Base-by-base conservation (phyloP, 2,329 filamentous ascomycete species). In the Xylariaceae sp. region DNA sequence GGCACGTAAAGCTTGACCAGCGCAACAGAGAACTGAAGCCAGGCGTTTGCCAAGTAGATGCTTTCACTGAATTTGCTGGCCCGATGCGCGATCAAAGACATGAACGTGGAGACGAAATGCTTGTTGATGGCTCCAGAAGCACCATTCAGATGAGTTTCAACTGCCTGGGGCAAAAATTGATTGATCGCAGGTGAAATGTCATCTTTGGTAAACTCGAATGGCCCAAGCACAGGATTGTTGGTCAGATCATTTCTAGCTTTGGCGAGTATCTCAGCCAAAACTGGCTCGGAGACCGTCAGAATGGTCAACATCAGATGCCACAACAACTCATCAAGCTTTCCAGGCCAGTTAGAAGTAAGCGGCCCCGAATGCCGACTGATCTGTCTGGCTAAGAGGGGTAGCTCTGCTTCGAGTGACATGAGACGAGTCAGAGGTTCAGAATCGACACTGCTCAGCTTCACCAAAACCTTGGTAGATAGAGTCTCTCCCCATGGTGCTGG, bases 1-100 rank as follows among this genome's bases (percentile, higher is more conserved):
- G 95, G 92, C 2, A 97, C 86, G 69, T 93, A 97, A 2, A 97
- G 79, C 62, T 83, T 83, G 52, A 97, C 78, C 45, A 88, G 84
- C 13, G 87, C 87, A 17, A 92, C 74, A 1, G 90, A 88, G 61
- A 96, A 86, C 54, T 88, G 80, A 34, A 92, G 80, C 85, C 92
- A 94, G 4, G 89, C 87, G 18, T 88, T 74, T 17, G 84, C 81
- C 17, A 79, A 75, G 54, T 74, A 72, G 1, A 68, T 65, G 13
- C 67, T 65, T 53, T 71, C 66, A 3, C 55, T 56, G 6, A 50
- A 56, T n/a, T 59, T 60, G 1, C 67, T 64, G 53, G 68, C 68
- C 39, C 67, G 69, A 8, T 74, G 72, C 4, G 74, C 72, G 18
- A 75, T 71, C 23, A 83, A 68, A 1, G 78, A 78, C 9, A 78